Base-by-base conservation (phyloP, 306 rosid genomes). In the Carpinus fangiana region DNA sequence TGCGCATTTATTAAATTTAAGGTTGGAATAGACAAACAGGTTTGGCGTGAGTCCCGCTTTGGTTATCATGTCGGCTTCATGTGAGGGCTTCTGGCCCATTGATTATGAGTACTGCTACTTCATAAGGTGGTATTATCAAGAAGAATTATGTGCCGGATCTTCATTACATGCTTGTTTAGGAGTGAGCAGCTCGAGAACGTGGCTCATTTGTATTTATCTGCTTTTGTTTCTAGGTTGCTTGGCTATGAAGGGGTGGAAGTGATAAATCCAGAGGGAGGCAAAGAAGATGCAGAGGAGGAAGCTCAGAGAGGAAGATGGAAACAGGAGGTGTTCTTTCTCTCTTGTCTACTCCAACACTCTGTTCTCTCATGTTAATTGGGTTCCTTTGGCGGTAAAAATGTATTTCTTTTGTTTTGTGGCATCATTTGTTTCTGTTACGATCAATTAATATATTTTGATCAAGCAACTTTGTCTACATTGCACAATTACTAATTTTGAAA, bases 221-320 rank as follows among this genome's bases (percentile, higher is more conserved):
- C 31, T 61, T 46, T 79, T 84, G 61, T 61, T 77, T 72, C 36
- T 76, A 91, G 98, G 82, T 68, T 91, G 80, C 90, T 89, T 68
- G 97, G 97, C 78, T 82, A 87, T 76, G 98, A 93, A 87, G 97
- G 97, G 77, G 90, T 94, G 12, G 97, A 94, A 87, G 96, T 94
- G 51, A 90, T 94, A 73, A 92, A 94, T 88, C 98, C 97, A 18
- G 97, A 94, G 21, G 97, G 98, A 73, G 97, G 98, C 52, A 87
- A 92, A 85, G 98, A 92, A 59, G 98, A 94, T 71, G 97, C 90
- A 47, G 97, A 87, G 71, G 96, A 89, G 83, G 98, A 94, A 88
- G 90, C 92, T 79, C 86, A 87, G 23, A 89, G 82, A 84, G 98
- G 98, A 88, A 92, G 98, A 90, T 94, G 98, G 98, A 92, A 83